phyloP scores from a whole-genome alignment of 495 filamentous ascomycete genomes.

The Penicillium maclennaniae region DNA sequence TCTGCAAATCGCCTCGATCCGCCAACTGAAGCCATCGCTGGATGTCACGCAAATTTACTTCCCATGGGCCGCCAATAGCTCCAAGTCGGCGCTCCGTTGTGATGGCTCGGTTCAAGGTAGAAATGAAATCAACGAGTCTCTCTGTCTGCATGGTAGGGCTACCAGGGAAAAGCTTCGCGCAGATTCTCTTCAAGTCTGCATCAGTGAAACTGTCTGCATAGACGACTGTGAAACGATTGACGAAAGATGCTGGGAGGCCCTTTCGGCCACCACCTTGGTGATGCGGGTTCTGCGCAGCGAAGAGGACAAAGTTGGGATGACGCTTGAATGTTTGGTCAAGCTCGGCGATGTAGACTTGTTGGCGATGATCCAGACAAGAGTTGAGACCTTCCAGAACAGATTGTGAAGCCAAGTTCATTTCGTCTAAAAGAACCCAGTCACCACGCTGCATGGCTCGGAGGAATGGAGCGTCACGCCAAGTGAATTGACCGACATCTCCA shows the following conservation, averaged over 20 bases:
- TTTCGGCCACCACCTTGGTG: slow-evolving; percentile 95
- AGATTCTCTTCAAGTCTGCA: slow-evolving; percentile 78
- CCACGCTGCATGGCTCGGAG: slow-evolving; percentile 93
- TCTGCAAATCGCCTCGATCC: slow-evolving; percentile 43
- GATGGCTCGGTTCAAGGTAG: slow-evolving; percentile 66
- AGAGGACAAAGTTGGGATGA: slow-evolving; percentile 84
- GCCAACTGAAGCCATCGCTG: slow-evolving; percentile 82
- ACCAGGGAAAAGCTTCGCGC: slow-evolving; percentile 66
- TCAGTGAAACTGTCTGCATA: slow-evolving; percentile 86
- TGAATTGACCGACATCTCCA: slow-evolving; percentile 78
- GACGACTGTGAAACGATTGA: slow-evolving; percentile 96
- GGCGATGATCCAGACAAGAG: slow-evolving; percentile 94
- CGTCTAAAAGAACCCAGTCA: slow-evolving; percentile 93
- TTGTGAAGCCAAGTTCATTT: slow-evolving; percentile 98
- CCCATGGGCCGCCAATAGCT: slow-evolving; percentile 85
- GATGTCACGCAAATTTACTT: slow-evolving; percentile 93
- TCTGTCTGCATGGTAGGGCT: slow-evolving; percentile 52
- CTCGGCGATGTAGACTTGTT: slow-evolving; percentile 92
- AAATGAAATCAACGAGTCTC: slow-evolving; percentile 76
- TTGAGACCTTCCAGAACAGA: slow-evolving; percentile 96
- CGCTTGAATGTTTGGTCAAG: slow-evolving; percentile 88
- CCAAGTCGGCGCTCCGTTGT: slow-evolving; percentile 63
- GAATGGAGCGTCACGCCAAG: slow-evolving; percentile 94
- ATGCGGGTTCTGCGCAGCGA: slow-evolving; percentile 97
- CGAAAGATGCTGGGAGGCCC: slow-evolving; percentile 90